Base-by-base conservation (phyloP, 176 grass and related monocot genomes). In the Panicum miliaceum region DNA sequence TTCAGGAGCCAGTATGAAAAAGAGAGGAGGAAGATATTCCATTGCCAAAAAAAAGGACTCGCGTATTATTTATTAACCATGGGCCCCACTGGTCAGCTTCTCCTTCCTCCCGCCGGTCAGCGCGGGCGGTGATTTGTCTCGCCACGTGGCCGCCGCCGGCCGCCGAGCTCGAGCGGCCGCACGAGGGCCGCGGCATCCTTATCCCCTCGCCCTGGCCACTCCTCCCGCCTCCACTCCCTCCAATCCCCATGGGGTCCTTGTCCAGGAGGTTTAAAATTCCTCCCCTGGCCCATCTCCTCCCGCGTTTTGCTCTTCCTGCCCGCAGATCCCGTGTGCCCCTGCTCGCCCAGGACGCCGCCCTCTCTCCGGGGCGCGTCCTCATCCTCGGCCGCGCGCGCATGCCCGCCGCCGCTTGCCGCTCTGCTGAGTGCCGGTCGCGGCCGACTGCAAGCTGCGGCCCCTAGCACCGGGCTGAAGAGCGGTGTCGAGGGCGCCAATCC, bases 171-270 rank as follows among this genome's bases (percentile, higher is more conserved):
- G 57, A 26, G 7, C n/a, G 57, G n/a, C 57, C 57, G n/a, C 57
- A 60, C 57, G 57, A 60, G n/a, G 23, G 16, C 69, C 43, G 69
- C 69, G 26, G 69, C 69, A 48, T 27, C 25, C 69, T 72, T 72
- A 71, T 71, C 68, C 12, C 69, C 43, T 68, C 36, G 34, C 35
- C n/a, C 3, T 25, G 57, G 57, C 57, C 57, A 26, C 57, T 25
- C n/a, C n/a, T 60, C 52, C 18, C 50, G 47, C 47, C 11, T 23
- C 56, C 56, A 3, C 36, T 38, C 5, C 10, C 40, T 20, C 18
- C 34, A 3, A 7, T 12, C 5, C 19, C 22, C n/a, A 45, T 70
- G 38, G 68, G 25, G 68, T 25, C 64, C 36, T 41, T 68, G 19
- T 68, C 69, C n/a, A 72, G 23, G 42, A 18, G 43, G 23, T 43